Base-by-base conservation (phyloP, 768 basidiomycete species). In the Favolaschia claudopus region DNA sequence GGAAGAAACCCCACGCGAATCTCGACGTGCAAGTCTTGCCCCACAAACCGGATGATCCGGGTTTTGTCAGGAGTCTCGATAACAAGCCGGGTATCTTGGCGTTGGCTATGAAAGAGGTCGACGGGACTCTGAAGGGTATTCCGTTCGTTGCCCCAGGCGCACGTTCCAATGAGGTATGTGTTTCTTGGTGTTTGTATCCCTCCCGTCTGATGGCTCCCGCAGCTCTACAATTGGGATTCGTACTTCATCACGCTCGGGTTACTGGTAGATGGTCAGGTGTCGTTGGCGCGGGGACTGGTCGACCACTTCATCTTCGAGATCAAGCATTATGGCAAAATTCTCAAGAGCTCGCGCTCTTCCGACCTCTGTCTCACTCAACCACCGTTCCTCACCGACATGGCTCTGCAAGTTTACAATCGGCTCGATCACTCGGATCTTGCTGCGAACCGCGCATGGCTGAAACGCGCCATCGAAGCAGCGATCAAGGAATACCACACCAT, bases 221-320 rank as follows among this genome's bases (percentile, higher is more conserved):
- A 95, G 93, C 79, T 95, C 39, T 95, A 95, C 77, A 95, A 95
- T 71, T 95, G 93, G 93, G 93, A 96, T 74, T 93, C 92, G 7
- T 96, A 96, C 78, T 97, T 97, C 73, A 94, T 96, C 69, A 82
- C 92, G 8, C 86, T 99, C 24, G 96, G 96, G 15, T 85, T 99
- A 27, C 86, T 99, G 8, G 93, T 98, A 20, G 96, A 99, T 69
- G 96, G 95, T 25, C 89, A 95, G 68, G 87, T 96, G 27, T 85
- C 88, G 57, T 92, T 99, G 87, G 96, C 97, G 19, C 94, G 95
- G 75, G 93, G 95, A 68, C 95, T 99, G 88, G 95, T 98, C 39
- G 97, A 99, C 53, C 96, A 99, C 74, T 99, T 99, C 78, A 92
- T 97, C 70, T 99, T 99, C 72, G 95, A 99, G 81, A 97, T 99